Base-by-base conservation (phyloP, 495 filamentous ascomycete species). In the Penicillium arizonense region DNA sequence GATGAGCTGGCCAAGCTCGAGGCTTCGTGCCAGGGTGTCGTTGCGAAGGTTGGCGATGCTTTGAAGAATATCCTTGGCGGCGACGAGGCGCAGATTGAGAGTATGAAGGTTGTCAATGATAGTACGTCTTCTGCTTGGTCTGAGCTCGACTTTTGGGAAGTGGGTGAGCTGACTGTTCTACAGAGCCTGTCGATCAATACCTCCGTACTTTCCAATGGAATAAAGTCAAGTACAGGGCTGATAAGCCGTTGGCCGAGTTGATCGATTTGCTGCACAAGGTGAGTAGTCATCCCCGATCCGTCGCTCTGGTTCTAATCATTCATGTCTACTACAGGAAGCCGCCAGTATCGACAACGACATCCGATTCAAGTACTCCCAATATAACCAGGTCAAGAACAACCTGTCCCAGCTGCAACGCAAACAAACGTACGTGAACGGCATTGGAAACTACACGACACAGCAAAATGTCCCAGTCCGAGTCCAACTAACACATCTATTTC, bases 51-150 rank as follows among this genome's bases (percentile, higher is more conserved):
- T 35, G 85, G 84, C 52, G 94, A 98, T 64, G 88, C 90, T 41
- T 70, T 98, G 72, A 80, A 79, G 68, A 84, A 75, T 48, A 82
- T 97, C 57, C 77, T 96, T 3, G 89, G 89, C 16, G 87, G 87
- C 0, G 88, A 96, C 57, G 87, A 93, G 61, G 85, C 82, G 44
- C 91, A 88, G 75, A 82, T 89, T 55, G 79, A 85, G 28, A 80
- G 91, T 68, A 89, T 96, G 72, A 96, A 96, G 80, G 87, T 85
- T 47, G 91, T 97, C 63, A 96, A 96, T 72, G 92, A 97, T 62
- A 96, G 93, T 97, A 77, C 55, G 89, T 74, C 26, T 26, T 24
- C 18, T 28, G 12, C n/a, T 39, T 50, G 8, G 39, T 36, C 12
- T 46, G 23, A 10, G 7, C 4, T 44, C 1, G 28, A 23, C 16